Conservation (phyloP, 2,329 filamentous ascomycete species). For the Gnomoniopsis sp. region DNA sequence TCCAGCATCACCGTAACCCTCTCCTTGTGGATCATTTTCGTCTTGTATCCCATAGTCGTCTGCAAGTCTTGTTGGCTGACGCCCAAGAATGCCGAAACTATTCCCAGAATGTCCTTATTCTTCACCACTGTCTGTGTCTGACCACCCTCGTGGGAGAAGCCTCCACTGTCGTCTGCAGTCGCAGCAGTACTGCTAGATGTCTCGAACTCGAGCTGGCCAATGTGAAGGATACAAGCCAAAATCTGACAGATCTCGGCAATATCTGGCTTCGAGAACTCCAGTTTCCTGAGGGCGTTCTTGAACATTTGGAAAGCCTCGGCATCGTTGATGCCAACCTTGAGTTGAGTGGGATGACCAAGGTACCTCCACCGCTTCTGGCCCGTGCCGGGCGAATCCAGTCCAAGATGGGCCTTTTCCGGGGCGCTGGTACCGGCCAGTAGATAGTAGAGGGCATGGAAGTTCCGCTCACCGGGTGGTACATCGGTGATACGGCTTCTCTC, state of each 20-base stretch:
- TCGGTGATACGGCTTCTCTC: constrained; percentile 88
- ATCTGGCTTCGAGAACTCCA: constrained; percentile 89
- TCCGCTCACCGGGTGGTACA: constrained; percentile 92
- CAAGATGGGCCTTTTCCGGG: constrained; percentile 84
- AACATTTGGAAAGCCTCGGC: constrained; percentile 94
- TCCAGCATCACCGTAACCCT: constrained; percentile 99
- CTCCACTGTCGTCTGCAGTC: constrained; percentile 85
- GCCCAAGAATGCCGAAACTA: constrained; percentile 92
- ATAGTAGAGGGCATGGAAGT: constrained; percentile 96
- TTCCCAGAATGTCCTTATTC: constrained; percentile 85
- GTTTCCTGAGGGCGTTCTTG: constrained; percentile 89
- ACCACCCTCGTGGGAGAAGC: constrained; percentile 91
- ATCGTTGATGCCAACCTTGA: constrained; percentile 97
- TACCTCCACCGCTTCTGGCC: constrained; percentile 88
- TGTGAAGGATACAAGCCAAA: constrained; percentile 89
- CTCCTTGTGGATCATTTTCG: constrained; percentile 92
- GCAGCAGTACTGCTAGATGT: constrained; percentile 75
- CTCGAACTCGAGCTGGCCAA: constrained; percentile 93
- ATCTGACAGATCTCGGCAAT: constrained; percentile 98
- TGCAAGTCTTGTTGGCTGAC: constrained; percentile 79
- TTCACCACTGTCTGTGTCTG: constrained; percentile 82
- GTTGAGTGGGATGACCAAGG: constrained; percentile 90
- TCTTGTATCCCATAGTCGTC: constrained; percentile 88
- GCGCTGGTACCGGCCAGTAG: constrained; percentile 86
- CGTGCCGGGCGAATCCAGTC: constrained; percentile 48